Conservation (phyloP, 1,284 basidiomycete genomes). For the Stygiomarasmius scandens region DNA sequence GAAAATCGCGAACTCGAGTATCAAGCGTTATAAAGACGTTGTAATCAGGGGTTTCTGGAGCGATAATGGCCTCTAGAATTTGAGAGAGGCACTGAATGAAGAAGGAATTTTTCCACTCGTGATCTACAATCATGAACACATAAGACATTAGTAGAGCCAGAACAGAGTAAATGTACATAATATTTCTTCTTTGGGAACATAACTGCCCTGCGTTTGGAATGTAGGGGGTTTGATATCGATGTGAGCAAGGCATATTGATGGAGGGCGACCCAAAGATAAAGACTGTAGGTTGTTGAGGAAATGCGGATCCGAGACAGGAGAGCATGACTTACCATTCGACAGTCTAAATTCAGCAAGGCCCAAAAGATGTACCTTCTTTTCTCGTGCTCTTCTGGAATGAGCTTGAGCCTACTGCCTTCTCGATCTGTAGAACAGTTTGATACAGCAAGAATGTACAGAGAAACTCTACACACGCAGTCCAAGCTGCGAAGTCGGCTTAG, state of each 20-base stretch:
- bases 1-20: constrained; percentile 58
- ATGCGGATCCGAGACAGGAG: background rate
- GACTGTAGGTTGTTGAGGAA: constrained; percentile 43
- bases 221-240: constrained; percentile 70
- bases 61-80: constrained; percentile 67
- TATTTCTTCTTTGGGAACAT: constrained; percentile 62
- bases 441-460: constrained; percentile 8
- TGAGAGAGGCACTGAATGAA: constrained; percentile 66
- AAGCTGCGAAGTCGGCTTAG: constrained; percentile 36
- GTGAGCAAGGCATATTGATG: constrained; percentile 67
- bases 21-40: constrained; percentile 57
- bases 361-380: constrained; percentile 71
- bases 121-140: no score
- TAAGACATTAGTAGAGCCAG: no score
- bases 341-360: constrained; percentile 75
- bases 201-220: constrained; percentile 55
- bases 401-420: constrained; percentile 67
- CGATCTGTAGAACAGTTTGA: constrained; percentile 50
- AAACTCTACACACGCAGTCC: constrained; percentile 51
- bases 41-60: constrained; percentile 61
- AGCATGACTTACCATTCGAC: constrained; percentile 60
- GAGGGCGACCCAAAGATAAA: constrained; percentile 77
- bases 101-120: constrained; percentile 74
- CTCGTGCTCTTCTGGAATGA: constrained; percentile 70
- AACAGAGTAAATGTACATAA: constrained; percentile 56